Conservation (phyloP, 1,284 basidiomycete species). For the Tilletia setariae region DNA sequence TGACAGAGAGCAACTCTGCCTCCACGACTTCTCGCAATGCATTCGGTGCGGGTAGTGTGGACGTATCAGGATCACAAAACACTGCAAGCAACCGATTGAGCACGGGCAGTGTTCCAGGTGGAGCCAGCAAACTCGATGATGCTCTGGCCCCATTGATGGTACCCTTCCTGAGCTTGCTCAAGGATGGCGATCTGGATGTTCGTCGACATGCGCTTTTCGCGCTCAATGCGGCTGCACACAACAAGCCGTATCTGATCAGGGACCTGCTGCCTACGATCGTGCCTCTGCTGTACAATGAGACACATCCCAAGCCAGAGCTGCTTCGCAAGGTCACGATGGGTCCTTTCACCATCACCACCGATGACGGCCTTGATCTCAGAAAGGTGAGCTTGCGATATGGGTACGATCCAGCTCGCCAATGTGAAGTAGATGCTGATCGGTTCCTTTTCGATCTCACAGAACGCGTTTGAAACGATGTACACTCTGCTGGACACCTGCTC, state of each 20-base stretch:
- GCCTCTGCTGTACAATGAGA: constrained; percentile 78
- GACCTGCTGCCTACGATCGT: constrained; percentile 75
- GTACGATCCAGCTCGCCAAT: too few relatives aligned
- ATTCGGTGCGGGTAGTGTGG: not conserved
- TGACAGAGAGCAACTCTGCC: constrained; percentile 75
- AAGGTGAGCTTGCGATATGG: constrained; percentile 35
- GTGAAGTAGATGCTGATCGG: not conserved
- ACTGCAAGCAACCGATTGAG: too few relatives aligned
- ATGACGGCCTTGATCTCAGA: constrained; percentile 85
- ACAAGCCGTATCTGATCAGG: constrained; percentile 84
- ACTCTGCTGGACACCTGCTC: constrained; percentile 89
- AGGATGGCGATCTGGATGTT: constrained; percentile 65
- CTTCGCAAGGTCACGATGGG: constrained; percentile 84
- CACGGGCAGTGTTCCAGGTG: not conserved
- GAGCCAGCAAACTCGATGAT: constrained; percentile 63
- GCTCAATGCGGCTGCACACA: constrained; percentile 87
- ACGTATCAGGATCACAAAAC: too few relatives aligned
- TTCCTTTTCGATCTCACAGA: constrained; percentile 58
- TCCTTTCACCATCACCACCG: constrained; percentile 92
- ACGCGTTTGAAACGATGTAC: constrained; percentile 95
- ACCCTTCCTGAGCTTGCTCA: constrained; percentile 83
- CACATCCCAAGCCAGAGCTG: constrained; percentile 66
- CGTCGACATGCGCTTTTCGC: constrained; percentile 61
- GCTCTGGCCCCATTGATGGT: constrained; percentile 77
- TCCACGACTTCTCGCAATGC: constrained; percentile 56